Conservation (phyloP, 1,139 yeast genomes). For the Diutina mesorugosa region DNA sequence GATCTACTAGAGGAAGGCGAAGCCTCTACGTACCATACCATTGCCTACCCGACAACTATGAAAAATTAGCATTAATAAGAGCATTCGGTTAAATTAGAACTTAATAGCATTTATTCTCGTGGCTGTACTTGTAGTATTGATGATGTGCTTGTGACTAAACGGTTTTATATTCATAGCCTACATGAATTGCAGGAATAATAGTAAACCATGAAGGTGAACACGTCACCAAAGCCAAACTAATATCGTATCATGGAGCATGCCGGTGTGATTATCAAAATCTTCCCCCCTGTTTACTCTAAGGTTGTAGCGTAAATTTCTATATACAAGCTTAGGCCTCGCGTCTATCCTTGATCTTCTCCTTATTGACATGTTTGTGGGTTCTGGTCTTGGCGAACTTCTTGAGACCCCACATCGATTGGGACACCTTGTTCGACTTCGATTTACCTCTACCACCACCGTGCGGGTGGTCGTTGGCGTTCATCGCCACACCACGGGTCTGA, state of each 20-base stretch:
- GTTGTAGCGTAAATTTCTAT: background rate
- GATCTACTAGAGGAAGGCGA: background rate
- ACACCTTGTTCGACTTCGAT: constrained; percentile 86
- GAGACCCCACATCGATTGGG: constrained; percentile 96
- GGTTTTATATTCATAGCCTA: too few relatives aligned
- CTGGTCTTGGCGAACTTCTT: constrained; percentile 94
- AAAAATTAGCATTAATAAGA: too few relatives aligned
- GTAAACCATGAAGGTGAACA: too few relatives aligned
- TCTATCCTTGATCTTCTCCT: constrained; percentile 76
- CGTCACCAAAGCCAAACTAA: too few relatives aligned
- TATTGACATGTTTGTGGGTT: constrained; percentile 74
- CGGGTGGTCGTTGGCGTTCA: constrained; percentile 76
- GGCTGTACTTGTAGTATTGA: background rate
- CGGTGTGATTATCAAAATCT: too few relatives aligned
- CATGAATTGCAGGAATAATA: too few relatives aligned
- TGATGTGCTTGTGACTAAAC: background rate
- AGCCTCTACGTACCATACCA: background rate
- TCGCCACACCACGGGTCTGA: constrained; percentile 75
- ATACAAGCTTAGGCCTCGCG: constrained; percentile 9
- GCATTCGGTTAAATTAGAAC: too few relatives aligned
- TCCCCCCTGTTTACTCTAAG: too few relatives aligned
- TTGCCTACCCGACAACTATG: background rate
- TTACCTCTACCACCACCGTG: constrained; percentile 99
- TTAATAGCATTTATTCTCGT: too few relatives aligned
- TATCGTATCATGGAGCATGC: too few relatives aligned